Conservation (phyloP, 345 rosid genomes). For the Syzygium aqueum region DNA sequence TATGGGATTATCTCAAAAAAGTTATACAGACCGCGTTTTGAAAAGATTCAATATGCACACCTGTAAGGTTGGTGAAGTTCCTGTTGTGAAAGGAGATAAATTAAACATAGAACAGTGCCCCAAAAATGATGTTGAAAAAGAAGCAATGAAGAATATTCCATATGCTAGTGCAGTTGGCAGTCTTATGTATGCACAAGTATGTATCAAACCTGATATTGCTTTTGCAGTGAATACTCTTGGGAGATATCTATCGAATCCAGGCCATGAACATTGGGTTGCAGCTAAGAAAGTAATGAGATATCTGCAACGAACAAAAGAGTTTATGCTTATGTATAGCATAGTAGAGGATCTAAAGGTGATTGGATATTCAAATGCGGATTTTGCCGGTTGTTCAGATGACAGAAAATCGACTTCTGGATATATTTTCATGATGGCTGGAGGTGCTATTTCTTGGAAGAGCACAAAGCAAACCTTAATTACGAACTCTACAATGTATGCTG, state of each 20-base stretch:
- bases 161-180: neutral
- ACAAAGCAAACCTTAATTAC: too few relatives aligned
- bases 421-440: too few relatives aligned
- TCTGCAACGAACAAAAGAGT: neutral
- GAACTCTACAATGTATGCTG: too few relatives aligned
- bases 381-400: neutral
- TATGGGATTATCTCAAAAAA: too few relatives aligned
- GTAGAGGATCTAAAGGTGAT: neutral
- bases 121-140: neutral
- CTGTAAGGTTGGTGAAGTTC: too few relatives aligned
- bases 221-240: neutral
- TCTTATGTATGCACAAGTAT: neutral
- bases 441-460: too few relatives aligned
- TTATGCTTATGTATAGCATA: neutral
- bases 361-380: neutral
- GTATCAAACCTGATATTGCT: neutral
- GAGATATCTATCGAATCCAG: neutral
- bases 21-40: too few relatives aligned
- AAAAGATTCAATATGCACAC: too few relatives aligned
- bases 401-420: neutral
- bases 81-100: too few relatives aligned
- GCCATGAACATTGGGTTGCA: neutral
- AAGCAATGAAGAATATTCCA: too few relatives aligned
- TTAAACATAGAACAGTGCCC: too few relatives aligned
- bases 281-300: neutral